A percentile compares a stretch with the other conserved stretches of the same genome.
phyloP scores from a whole-genome alignment of 768 basidiomycete genomes.

The Hygrocybe coccinea region DNA sequence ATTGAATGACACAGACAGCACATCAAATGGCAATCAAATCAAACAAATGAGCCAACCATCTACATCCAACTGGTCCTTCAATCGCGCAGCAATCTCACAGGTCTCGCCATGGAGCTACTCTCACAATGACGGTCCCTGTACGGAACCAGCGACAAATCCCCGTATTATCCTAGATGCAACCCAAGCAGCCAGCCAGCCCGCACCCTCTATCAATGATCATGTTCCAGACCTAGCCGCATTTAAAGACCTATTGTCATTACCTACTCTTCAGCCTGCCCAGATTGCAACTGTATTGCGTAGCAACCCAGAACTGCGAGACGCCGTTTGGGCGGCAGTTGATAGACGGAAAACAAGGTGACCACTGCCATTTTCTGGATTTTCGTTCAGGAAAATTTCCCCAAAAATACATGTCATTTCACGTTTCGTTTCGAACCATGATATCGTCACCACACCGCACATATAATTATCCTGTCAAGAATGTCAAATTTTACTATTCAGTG shows the following conservation, averaged over 20 bases:
- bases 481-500: no score
- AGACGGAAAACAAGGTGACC: constrained; percentile 18
- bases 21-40: constrained; percentile 5
- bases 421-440: no score
- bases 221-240: constrained; percentile 3
- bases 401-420: no score
- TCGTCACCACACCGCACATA: no score
- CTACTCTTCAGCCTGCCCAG: constrained; percentile 34
- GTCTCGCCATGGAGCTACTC: neutral
- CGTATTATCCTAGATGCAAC: no score
- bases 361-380: no score
- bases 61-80: neutral
- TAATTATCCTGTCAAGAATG: no score
- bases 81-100: neutral
- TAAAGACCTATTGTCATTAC: constrained; percentile 28
- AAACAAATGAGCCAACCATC: neutral
- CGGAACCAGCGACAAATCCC: no score
- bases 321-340: constrained; percentile 32
- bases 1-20: neutral
- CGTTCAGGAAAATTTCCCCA: no score
- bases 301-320: constrained; percentile 37
- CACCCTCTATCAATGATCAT: constrained; percentile 6
- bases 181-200: no score
- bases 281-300: constrained; percentile 34
- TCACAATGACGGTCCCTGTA: no score